Evolutionary conservation across 768 basidiomycete species (phyloP).

Genomic region (Pleurotus tuoliensis): DNA sequence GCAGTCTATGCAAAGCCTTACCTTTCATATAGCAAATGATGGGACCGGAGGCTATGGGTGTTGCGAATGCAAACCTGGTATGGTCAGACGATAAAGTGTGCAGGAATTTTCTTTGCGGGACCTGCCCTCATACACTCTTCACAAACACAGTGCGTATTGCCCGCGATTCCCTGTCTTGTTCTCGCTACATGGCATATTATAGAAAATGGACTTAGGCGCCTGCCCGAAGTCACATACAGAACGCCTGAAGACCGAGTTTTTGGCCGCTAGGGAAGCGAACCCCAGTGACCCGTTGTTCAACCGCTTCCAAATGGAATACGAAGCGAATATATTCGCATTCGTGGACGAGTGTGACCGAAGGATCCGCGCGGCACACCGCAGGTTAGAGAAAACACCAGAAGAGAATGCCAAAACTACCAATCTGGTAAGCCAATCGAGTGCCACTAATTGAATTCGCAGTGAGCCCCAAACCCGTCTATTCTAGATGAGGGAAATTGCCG

Average conservation of each 20-base stretch:
- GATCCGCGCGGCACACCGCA: slow-evolving; percentile 88
- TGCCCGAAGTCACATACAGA: slow-evolving; percentile 97
- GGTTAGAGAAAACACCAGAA: slow-evolving; percentile 98
- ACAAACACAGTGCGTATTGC: slow-evolving; percentile 83
- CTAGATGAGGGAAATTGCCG: slow-evolving; percentile 98
- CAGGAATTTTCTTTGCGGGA: slow-evolving; percentile 95
- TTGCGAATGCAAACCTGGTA: slow-evolving; percentile 85
- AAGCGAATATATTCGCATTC: slow-evolving; percentile 91
- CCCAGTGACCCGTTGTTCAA: slow-evolving; percentile 79
- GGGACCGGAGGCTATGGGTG: slow-evolving; percentile 99
- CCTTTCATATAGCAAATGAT: slow-evolving; percentile 85
- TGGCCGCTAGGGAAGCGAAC: slow-evolving; percentile 70
- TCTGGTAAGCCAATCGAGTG: slow-evolving; percentile 46
- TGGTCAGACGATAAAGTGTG: slow-evolving; percentile 98
- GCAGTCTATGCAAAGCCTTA: slow-evolving; percentile 40
- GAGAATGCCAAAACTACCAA: slow-evolving; percentile 99
- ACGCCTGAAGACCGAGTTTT: slow-evolving; percentile 86
- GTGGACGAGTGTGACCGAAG: slow-evolving; percentile 98
- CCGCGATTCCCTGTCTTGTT: slow-evolving; percentile 3
- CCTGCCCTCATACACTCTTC: slow-evolving; percentile 97
- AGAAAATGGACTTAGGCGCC: slow-evolving; percentile 99
- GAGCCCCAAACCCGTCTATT: background rate
- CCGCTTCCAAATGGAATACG: slow-evolving; percentile 93
- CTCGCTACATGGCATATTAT: slow-evolving; percentile 1
- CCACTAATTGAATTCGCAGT: too few species aligned